phyloP scores from a whole-genome alignment of 345 rosid species.

The Populus euphratica region DNA sequence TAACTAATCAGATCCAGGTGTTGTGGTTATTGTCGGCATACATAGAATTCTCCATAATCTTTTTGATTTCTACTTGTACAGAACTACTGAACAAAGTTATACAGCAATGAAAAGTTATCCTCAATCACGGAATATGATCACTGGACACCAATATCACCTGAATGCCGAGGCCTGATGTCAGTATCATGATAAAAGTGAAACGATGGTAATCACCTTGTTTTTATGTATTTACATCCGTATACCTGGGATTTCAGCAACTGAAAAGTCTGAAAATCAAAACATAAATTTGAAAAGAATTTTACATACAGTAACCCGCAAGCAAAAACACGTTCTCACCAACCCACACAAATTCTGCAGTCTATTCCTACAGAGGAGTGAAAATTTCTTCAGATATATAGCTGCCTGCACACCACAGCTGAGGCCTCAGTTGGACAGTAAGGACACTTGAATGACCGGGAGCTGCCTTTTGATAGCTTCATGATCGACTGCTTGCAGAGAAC shows the following conservation, averaged over 20 bases:
- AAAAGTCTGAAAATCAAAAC: constrained; percentile 5
- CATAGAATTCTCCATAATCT: background rate
- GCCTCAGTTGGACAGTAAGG: constrained; percentile 61
- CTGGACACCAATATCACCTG: background rate
- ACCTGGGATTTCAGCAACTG: background rate
- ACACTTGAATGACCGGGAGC: constrained; percentile 52
- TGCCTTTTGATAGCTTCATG: constrained; percentile 55
- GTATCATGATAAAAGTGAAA: background rate
- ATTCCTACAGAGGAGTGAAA: background rate
- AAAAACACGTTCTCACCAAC: constrained; percentile 1
- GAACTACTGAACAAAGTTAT: background rate
- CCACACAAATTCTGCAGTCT: background rate
- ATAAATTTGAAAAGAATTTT: constrained; percentile 24
- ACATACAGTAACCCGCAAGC: constrained; percentile 24
- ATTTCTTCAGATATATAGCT: constrained; percentile 39
- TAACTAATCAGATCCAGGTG: background rate
- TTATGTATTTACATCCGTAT: background rate
- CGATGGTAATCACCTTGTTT: background rate
- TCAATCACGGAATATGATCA: background rate
- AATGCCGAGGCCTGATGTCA: background rate
- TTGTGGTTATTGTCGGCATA: background rate
- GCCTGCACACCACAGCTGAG: constrained; percentile 44
- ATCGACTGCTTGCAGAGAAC: constrained; percentile 75
- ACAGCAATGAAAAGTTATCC: background rate
- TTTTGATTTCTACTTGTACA: background rate